Conservation (phyloP, 2,329 filamentous ascomycete species). For the Clarireedia hainanense region DNA sequence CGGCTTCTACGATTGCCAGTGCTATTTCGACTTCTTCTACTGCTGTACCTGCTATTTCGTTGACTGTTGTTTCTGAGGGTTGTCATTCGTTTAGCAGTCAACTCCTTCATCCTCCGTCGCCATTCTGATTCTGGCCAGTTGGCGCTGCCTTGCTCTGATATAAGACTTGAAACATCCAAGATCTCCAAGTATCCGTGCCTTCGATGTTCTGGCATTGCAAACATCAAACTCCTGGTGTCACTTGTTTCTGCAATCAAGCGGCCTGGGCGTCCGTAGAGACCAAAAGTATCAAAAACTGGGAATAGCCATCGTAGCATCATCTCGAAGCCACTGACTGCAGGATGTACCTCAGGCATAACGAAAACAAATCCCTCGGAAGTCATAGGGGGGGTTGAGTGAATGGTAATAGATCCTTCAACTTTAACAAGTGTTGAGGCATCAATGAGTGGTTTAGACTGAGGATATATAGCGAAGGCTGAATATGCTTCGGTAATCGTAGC, state of each 20-base stretch:
- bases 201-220: constrained; percentile 85
- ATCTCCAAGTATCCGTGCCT: constrained; percentile 88
- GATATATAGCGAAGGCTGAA: constrained; percentile 91
- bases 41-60: constrained; percentile 40
- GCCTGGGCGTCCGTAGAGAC: constrained; percentile 80
- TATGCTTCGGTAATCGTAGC: constrained; percentile 87
- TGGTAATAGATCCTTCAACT: constrained; percentile 82
- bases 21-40: constrained; percentile 50
- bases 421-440: constrained; percentile 93
- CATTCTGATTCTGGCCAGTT: constrained; percentile 82
- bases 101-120: constrained; percentile 81
- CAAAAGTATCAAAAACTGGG: constrained; percentile 88
- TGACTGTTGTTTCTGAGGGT: constrained; percentile 40
- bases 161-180: constrained; percentile 72
- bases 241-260: constrained; percentile 80
- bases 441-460: constrained; percentile 86
- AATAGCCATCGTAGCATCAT: constrained; percentile 91
- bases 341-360: constrained; percentile 89
- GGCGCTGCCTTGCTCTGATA: constrained; percentile 68
- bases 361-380: constrained; percentile 92
- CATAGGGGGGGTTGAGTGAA: constrained; percentile 71
- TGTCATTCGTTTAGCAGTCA: constrained; percentile 73
- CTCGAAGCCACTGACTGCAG: constrained; percentile 90
- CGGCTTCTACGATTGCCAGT: constrained; percentile 40
- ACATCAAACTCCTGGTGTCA: constrained; percentile 89